phyloP scores from a whole-genome alignment of 2,329 filamentous ascomycete genomes.

The Sphaerulina vaccinii region DNA sequence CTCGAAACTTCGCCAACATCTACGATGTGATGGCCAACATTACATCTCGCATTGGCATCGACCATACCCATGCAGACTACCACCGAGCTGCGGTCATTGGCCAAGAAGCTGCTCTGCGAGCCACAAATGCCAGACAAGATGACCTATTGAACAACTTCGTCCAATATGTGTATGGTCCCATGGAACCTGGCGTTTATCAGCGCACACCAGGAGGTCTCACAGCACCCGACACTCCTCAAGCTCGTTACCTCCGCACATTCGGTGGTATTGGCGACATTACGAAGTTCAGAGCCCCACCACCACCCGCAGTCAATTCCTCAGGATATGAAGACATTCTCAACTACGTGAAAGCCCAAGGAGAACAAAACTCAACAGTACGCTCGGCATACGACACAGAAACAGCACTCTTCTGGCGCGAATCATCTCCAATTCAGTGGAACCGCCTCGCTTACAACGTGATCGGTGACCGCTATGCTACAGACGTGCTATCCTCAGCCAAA shows the following conservation, averaged over 20 bases:
- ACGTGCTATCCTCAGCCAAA: constrained; percentile 31
- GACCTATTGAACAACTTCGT: constrained; percentile 32
- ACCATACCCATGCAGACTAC: constrained; percentile 18
- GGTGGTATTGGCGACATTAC: constrained; percentile 30
- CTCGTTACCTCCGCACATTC: constrained; percentile 30
- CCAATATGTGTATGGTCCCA: constrained; percentile 23
- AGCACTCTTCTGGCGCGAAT: constrained; percentile 35
- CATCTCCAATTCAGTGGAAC: constrained; percentile 30
- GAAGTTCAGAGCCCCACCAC: constrained; percentile 28
- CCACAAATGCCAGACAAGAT: constrained; percentile 28
- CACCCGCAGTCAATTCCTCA: constrained; percentile 25
- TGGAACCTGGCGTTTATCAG: constrained; percentile 31
- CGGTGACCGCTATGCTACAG: constrained; percentile 24
- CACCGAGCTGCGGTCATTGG: constrained; percentile 23
- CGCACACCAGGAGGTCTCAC: constrained; percentile 27
- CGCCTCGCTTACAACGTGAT: constrained; percentile 31
- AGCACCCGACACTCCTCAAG: constrained; percentile 33
- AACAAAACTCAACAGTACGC: constrained; percentile 30
- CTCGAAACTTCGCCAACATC: constrained; percentile 28
- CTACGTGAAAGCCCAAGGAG: constrained; percentile 30
- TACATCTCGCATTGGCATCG: constrained; percentile 26
- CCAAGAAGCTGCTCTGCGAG: constrained; percentile 24
- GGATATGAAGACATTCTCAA: constrained; percentile 28
- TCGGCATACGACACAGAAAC: constrained; percentile 30
- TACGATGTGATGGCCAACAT: constrained; percentile 7